Base-by-base conservation (phyloP, 371 early-diverging fungal genomes). In the Mortierella sp. region DNA sequence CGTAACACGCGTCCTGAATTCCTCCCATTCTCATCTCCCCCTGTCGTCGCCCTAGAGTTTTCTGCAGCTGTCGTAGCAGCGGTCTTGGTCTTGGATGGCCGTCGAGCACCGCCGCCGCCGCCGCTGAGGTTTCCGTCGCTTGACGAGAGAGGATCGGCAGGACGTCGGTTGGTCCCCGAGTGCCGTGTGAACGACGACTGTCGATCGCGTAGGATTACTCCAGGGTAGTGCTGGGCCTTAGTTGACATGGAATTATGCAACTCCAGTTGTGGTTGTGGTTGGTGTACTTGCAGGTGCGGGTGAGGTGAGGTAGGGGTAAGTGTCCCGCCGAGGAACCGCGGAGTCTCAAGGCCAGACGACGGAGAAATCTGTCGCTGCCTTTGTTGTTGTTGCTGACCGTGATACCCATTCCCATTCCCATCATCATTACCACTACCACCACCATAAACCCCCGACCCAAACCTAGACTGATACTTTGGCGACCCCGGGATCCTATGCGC, bases 401-500 rank as follows among this genome's bases (percentile, higher is more conserved):
- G 48, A 54, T 51, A 51, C 51, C 51, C 51, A 18, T 4, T 18
- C 21, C 18, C 1, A 5, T 6, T 16, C 4, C 48, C 48, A 48
- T 3, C 48, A 18, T 0, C 21, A 24, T 21, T 2, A 4, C 32
- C 18, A 18, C 46, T 35, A 12, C 27, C 21, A 27, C 46, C 44
- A 29, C 71, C 72, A 49, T 32, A 8, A 29, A 16, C 11, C 21
- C 72, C 29, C 4, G 72, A 49, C 29, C 14, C 8, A 32, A 51
- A 27, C 4, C 49, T 32, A 1, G 4, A 41, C 21, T 29, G 75
- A 18, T 72, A 54, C 8, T 29, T 49, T 11, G 48, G 49, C 10
- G 29, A 54, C 11, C 46, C 3, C 4, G 71, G 14, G 10, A 29
- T 56, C 3, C 75, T 82, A 74, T 72, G 79, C 0, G 49, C 71